Percentiles rank a stretch among this genome's conserved stretches.
These are phyloP conservation scores for Setomelanomma holmii DNA, from an alignment of 2,329 filamentous ascomycete genomes.

Conservation along the genomic window DNA sequence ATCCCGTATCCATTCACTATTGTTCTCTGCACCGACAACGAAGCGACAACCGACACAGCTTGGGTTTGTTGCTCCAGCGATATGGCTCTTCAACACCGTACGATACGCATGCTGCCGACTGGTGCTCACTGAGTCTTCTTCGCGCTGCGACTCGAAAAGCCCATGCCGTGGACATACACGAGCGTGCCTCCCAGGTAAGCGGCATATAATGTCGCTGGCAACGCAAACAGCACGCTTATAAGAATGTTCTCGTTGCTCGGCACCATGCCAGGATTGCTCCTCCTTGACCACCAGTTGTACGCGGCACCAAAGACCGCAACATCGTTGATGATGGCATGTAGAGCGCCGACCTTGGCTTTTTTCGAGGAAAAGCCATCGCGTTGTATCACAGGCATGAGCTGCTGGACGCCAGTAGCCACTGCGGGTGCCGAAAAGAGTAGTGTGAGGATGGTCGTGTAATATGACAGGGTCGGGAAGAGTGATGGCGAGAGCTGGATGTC, in stretches of 20 bases:
- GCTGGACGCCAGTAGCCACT: slow-evolving; percentile 39
- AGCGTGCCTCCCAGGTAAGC: slow-evolving; percentile 54
- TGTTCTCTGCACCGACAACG: too few relatives aligned
- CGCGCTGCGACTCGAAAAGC: slow-evolving; percentile 40
- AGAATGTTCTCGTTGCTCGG: slow-evolving; percentile 47
- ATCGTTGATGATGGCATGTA: slow-evolving; percentile 55
- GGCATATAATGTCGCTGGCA: slow-evolving; percentile 46
- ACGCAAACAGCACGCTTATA: slow-evolving; percentile 45
- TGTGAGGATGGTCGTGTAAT: slow-evolving; percentile 54
- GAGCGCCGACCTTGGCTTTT: slow-evolving; percentile 51
- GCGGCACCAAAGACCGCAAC: slow-evolving; percentile 47
- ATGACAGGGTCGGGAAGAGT: slow-evolving; percentile 51
- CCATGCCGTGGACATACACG: slow-evolving; percentile 56
- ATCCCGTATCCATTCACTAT: too few relatives aligned
- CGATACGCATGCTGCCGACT: too few relatives aligned
- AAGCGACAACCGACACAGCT: too few relatives aligned
- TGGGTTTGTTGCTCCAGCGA: too few relatives aligned
- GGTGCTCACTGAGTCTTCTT: slow-evolving; percentile 40
- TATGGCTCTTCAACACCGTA: too few relatives aligned
- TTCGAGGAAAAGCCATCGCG: slow-evolving; percentile 52
- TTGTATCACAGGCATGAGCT: slow-evolving; percentile 52
- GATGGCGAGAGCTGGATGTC: slow-evolving; percentile 31
- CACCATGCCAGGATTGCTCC: slow-evolving; percentile 40
- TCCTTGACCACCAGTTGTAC: slow-evolving; percentile 55
- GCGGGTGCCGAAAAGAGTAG: slow-evolving; percentile 43